Conservation (phyloP, 805 yeast species). For the Candida hispaniensis region DNA sequence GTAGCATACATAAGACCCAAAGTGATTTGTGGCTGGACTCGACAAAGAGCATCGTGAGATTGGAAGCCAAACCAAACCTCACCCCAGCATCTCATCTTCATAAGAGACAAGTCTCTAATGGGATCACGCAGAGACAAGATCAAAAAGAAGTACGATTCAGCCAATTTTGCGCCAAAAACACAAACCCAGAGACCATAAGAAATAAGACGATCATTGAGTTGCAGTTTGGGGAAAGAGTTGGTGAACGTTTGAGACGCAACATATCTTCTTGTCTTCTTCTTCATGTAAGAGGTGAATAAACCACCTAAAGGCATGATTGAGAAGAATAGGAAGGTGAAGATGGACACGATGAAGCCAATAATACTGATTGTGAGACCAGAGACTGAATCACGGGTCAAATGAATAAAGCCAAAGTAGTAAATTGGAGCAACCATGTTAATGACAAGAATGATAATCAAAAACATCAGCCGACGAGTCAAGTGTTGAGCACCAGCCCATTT, state of each 20-base stretch:
- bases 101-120: constrained; percentile 74
- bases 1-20: constrained; percentile 88
- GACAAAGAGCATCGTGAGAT: constrained; percentile 45
- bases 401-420: constrained; percentile 37
- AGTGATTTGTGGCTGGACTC: constrained; percentile 77
- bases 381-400: constrained; percentile 30
- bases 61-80: constrained; percentile 69
- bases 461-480: constrained; percentile 74
- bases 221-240: constrained; percentile 71
- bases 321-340: constrained; percentile 75
- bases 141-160: constrained; percentile 89
- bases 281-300: constrained; percentile 83
- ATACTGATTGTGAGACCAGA: constrained; percentile 52
- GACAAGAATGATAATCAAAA: constrained; percentile 49
- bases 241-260: constrained; percentile 94
- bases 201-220: constrained; percentile 91
- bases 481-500: constrained; percentile 99
- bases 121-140: constrained; percentile 88
- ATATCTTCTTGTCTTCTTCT: constrained; percentile 74
- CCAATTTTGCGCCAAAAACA: constrained; percentile 79
- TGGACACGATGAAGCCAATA: constrained; percentile 80
- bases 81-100: constrained; percentile 90
- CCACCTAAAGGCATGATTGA: constrained; percentile 96
- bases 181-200: constrained; percentile 84
- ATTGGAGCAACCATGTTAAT: constrained; percentile 43